Conservation (phyloP, 805 yeast species). For the Metschnikowia arizonensis region DNA sequence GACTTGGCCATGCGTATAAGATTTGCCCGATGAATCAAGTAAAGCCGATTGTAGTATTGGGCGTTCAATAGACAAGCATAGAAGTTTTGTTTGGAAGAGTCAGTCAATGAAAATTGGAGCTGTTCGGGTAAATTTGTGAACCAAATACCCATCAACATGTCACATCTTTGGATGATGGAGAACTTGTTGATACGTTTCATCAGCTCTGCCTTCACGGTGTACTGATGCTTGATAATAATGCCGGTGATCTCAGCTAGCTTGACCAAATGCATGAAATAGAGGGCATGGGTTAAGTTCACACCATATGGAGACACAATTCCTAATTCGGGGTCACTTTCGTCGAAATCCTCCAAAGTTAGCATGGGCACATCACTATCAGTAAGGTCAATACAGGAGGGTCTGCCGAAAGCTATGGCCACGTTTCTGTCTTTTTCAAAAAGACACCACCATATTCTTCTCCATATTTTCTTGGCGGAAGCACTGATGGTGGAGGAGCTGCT, state of each 20-base stretch:
- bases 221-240: constrained; percentile 63
- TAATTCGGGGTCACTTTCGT: constrained; percentile 44
- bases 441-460: constrained; percentile 76
- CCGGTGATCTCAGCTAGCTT: constrained; percentile 70
- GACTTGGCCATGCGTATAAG: constrained; percentile 48
- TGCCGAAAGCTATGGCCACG: constrained; percentile 68
- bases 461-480: constrained; percentile 41
- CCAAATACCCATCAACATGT: constrained; percentile 75
- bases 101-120: constrained; percentile 58
- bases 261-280: constrained; percentile 58
- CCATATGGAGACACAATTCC: constrained; percentile 40
- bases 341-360: constrained; percentile 62
- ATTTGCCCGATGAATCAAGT: constrained; percentile 67
- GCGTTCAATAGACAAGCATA: constrained; percentile 58
- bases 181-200: constrained; percentile 42
- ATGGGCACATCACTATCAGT: constrained; percentile 76
- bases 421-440: constrained; percentile 66
- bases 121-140: constrained; percentile 61
- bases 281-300: constrained; percentile 45
- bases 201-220: constrained; percentile 62
- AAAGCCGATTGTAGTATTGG: constrained; percentile 69
- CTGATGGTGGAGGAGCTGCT: constrained; percentile 38
- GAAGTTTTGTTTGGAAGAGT: constrained; percentile 49
- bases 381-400: constrained; percentile 64
- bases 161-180: constrained; percentile 59